These are phyloP conservation scores for Solanum pinnatisectum DNA, from an alignment of 257 asterid species.

Conservation along the genomic window DNA sequence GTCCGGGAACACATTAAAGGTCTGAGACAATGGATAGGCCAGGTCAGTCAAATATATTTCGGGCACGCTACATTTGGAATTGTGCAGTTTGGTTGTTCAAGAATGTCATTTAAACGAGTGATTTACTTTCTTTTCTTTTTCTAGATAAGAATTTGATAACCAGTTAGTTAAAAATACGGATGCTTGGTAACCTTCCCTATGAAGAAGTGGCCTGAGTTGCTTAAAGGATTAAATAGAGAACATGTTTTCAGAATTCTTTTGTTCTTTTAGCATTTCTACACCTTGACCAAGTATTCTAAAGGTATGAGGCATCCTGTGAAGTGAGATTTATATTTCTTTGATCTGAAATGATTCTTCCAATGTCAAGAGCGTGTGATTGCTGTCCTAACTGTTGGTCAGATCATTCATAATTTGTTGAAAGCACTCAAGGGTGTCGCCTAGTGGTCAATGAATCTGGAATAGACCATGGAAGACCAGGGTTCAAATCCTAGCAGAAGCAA, in stretches of 20 bases:
- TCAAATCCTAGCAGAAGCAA: background rate
- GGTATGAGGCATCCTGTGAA: background rate
- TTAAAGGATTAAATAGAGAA: background rate
- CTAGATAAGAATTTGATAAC: background rate
- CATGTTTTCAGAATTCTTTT: background rate
- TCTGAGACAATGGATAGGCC: constrained; percentile 96
- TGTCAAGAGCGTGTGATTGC: background rate
- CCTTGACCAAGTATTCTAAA: background rate
- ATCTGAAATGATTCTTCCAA: background rate
- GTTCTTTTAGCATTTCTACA: background rate
- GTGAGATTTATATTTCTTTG: background rate
- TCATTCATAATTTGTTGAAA: background rate
- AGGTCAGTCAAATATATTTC: constrained; percentile 42
- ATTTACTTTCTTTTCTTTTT: background rate
- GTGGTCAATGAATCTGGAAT: background rate
- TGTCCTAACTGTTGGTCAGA: background rate
- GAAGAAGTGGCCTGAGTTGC: background rate
- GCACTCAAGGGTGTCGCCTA: background rate
- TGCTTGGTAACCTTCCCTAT: background rate
- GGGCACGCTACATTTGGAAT: background rate
- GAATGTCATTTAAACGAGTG: background rate
- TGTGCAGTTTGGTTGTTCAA: background rate
- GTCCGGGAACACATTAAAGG: constrained; percentile 75
- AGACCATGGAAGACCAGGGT: background rate
- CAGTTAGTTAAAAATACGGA: background rate